A percentile compares a stretch with the other conserved stretches of the same genome.
Conservation (phyloP, 768 basidiomycete species). For the Steccherinum ochraceum region DNA sequence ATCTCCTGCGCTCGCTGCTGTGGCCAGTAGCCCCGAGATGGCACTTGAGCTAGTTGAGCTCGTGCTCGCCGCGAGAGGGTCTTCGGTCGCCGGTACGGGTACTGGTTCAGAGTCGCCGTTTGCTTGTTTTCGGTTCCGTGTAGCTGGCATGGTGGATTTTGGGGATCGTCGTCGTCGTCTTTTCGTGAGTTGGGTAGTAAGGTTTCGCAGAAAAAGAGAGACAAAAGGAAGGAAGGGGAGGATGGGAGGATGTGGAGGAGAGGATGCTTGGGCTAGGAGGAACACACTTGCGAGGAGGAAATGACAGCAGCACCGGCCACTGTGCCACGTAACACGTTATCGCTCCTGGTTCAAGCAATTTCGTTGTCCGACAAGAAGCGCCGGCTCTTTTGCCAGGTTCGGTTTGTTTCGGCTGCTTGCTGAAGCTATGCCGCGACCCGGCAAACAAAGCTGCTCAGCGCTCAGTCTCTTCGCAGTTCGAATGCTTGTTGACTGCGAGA, state of each 20-base stretch:
- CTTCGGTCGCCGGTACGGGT: neutral
- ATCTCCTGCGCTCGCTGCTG: conserved; percentile 15
- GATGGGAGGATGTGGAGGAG: conserved; percentile 1
- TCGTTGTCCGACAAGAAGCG: too few species aligned
- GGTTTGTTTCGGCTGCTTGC: too few species aligned
- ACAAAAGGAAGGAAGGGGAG: neutral
- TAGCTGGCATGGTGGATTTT: conserved; percentile 6
- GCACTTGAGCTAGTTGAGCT: conserved; percentile 3
- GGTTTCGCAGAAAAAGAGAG: neutral
- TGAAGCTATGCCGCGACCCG: too few species aligned
- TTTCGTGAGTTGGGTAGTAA: neutral
- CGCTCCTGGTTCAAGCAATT: too few species aligned
- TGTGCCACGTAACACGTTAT: too few species aligned
- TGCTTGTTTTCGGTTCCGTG: conserved; percentile 12
- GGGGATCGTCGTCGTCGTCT: conserved; percentile 2
- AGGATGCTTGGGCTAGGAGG: too few species aligned
- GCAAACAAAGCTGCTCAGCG: too few species aligned
- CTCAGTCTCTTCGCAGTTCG: too few species aligned
- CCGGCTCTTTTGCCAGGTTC: too few species aligned
- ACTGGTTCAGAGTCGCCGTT: conserved; percentile 13
- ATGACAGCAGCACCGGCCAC: too few species aligned
- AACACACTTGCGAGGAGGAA: too few species aligned
- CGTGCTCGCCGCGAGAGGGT: conserved; percentile 6
- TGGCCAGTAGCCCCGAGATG: conserved; percentile 13
- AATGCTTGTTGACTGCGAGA: too few species aligned